Percentiles rank a stretch among this genome's conserved stretches.
Conservation (phyloP, 1,284 basidiomycete genomes). For the Xerocomus cyaneibrunnescens region DNA sequence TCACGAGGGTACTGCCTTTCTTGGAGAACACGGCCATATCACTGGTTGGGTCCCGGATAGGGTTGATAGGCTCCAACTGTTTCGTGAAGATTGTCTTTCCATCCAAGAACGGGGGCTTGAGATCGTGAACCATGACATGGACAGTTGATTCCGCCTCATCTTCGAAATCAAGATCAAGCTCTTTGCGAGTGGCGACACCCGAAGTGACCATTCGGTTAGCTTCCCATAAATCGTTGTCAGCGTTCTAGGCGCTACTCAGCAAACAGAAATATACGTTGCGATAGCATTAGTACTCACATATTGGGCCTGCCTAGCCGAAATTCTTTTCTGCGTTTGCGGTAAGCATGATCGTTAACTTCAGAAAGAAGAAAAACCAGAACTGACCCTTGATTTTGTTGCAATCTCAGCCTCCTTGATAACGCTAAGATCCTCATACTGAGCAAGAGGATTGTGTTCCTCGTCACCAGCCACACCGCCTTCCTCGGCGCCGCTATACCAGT, state of each 20-base stretch:
- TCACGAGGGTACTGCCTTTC: slow-evolving; percentile 92
- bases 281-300: slow-evolving; percentile 60
- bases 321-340: slow-evolving; percentile 57
- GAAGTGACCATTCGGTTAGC: slow-evolving; percentile 96
- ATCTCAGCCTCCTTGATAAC: slow-evolving; percentile 75
- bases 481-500: slow-evolving; percentile 93
- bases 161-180: slow-evolving; percentile 88
- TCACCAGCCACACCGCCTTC: slow-evolving; percentile 84
- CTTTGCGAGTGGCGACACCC: slow-evolving; percentile 85
- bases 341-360: slow-evolving; percentile 5
- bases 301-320: slow-evolving; percentile 92
- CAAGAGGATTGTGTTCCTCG: slow-evolving; percentile 89
- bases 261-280: not conserved
- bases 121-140: slow-evolving; percentile 95
- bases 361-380: slow-evolving; percentile 19
- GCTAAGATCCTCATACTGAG: slow-evolving; percentile 86
- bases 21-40: slow-evolving; percentile 96
- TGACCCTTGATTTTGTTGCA: slow-evolving; percentile 71
- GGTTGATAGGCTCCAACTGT: slow-evolving; percentile 96
- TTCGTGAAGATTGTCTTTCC: slow-evolving; percentile 96
- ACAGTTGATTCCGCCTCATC: slow-evolving; percentile 95
- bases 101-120: slow-evolving; percentile 97
- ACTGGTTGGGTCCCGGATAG: slow-evolving; percentile 89
- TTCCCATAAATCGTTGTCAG: slow-evolving; percentile 98
- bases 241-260: slow-evolving; percentile 58